These are phyloP conservation scores for Torrubiella hemipterigena DNA, from an alignment of 2,329 filamentous ascomycete species.

Conservation along the genomic window DNA sequence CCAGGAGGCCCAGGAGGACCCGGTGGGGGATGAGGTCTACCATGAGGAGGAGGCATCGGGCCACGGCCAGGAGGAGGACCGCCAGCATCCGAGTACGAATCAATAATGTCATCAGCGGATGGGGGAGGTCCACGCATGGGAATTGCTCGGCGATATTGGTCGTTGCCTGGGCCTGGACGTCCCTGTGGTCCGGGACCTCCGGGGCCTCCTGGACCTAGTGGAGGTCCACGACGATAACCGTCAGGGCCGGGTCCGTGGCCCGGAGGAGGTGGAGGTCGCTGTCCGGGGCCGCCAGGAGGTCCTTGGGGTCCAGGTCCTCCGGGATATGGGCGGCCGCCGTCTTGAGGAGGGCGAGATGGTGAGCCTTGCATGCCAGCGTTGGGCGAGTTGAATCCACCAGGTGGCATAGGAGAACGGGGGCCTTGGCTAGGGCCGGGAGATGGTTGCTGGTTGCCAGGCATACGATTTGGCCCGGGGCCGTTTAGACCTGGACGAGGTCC, in stretches of 20 bases:
- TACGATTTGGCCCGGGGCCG: conserved; percentile 20
- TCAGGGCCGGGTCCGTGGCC: conserved; percentile 3
- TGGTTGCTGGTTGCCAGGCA: conserved; percentile 25
- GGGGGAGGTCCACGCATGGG: conserved; percentile 6
- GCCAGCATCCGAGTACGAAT: conserved; percentile 11
- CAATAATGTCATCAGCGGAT: conserved; percentile 6
- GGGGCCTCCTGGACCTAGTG: neutral
- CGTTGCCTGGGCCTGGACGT: too few relatives aligned
- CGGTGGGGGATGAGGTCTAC: too few relatives aligned
- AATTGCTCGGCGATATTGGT: conserved; percentile 1
- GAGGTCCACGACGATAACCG: neutral
- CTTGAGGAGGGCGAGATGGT: conserved; percentile 12
- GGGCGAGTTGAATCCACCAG: neutral
- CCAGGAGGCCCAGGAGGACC: neutral
- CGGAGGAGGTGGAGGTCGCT: conserved; percentile 6
- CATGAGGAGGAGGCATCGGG: too few relatives aligned
- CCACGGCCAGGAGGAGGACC: conserved; percentile 11
- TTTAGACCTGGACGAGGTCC: conserved; percentile 42
- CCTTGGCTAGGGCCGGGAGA: conserved; percentile 21
- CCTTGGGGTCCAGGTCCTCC: conserved; percentile 9
- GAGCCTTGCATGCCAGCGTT: conserved; percentile 5
- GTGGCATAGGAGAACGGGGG: conserved; percentile 7
- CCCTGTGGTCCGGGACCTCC: neutral
- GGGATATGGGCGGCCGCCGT: conserved; percentile 18
- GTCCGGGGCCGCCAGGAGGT: conserved; percentile 13